Evolutionary conservation across 2,329 filamentous ascomycete species (phyloP), one percentile per base, ranked within the genome.

Genomic region (Exophiala bonariae): DNA sequence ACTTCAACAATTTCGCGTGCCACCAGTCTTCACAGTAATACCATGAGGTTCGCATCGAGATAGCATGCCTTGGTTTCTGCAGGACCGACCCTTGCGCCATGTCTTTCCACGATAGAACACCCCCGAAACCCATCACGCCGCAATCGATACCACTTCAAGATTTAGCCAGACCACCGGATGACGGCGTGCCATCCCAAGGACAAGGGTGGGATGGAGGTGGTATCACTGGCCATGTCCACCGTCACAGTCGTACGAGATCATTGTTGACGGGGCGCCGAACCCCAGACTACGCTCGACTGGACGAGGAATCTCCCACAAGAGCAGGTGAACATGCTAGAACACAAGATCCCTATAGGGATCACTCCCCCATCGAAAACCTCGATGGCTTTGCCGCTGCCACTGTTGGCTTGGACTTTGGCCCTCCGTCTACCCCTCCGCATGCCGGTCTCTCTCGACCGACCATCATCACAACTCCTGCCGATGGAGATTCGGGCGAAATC

Each of bases 61-160:
- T 26, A 26, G 23, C 11, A 26, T 26, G 23, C 6, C 11, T 6
- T 26, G 6, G 23, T 26, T 6, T 11, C 11, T 26, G 23, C 23
- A 26, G 11, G 23, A 26, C 6, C 23, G 23, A 26, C 23, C 6
- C 6, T 26, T 26, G 23, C 11, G 23, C 23, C 23, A 59, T 59
- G 57, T 52, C 55, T 47, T 59, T 55, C 17, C 45, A 44, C 35
- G 50, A 58, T 33, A 48, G 51, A 48, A 54, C 56, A n/a, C 56
- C 57, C 23, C 55, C 57, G 16, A 56, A 46, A 38, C 26, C 42
- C 28, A 56, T 40, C 13, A 46, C 50, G 20, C 52, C 56, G n/a
- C 67, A 70, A 44, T 84, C 85, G 53, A 91, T 93, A 69, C 86
- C 86, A 50, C 73, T 92, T 49, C 83, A 83, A 66, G 80, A 85